phyloP scores from a whole-genome alignment of 164 flowering plant genomes.

The Santalum album region DNA sequence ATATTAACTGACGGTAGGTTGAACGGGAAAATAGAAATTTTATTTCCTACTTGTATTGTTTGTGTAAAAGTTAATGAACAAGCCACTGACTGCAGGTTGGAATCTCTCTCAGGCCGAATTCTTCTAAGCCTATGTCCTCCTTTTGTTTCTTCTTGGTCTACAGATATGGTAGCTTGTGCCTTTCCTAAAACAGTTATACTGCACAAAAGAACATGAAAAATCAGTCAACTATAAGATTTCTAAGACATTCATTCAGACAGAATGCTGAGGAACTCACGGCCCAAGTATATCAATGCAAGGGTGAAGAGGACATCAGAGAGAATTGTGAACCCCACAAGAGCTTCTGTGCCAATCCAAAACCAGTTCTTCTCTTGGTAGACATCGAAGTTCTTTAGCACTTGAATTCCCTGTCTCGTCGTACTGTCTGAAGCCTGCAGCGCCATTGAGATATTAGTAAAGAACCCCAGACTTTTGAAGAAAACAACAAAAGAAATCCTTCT shows the following conservation, averaged over 20 bases:
- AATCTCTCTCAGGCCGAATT: constrained; percentile 21
- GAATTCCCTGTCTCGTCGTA: constrained; percentile 31
- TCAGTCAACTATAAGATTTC: neutral
- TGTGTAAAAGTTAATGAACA: constrained; percentile 38
- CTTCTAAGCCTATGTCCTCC: constrained; percentile 21
- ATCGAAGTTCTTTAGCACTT: constrained; percentile 35
- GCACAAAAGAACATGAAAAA: neutral
- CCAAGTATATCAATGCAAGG: constrained; percentile 55
- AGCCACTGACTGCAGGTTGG: constrained; percentile 3
- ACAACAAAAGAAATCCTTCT: too few relatives aligned
- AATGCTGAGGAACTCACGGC: constrained; percentile 40
- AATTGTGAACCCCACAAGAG: constrained; percentile 54
- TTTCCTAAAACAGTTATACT: constrained; percentile 50
- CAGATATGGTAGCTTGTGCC: constrained; percentile 55
- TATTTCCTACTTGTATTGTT: constrained; percentile 45
- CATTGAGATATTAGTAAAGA: neutral
- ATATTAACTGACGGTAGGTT: neutral
- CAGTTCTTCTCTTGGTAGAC: constrained; percentile 38
- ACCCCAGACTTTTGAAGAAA: too few relatives aligned
- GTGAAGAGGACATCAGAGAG: constrained; percentile 79
- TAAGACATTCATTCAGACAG: neutral
- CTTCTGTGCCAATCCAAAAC: constrained; percentile 84
- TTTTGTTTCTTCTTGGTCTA: constrained; percentile 40
- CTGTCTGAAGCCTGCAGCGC: constrained; percentile 34
- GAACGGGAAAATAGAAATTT: neutral